phyloP scores from a whole-genome alignment of 2,329 filamentous ascomycete genomes.

The Verticillium zaregamsianum region DNA sequence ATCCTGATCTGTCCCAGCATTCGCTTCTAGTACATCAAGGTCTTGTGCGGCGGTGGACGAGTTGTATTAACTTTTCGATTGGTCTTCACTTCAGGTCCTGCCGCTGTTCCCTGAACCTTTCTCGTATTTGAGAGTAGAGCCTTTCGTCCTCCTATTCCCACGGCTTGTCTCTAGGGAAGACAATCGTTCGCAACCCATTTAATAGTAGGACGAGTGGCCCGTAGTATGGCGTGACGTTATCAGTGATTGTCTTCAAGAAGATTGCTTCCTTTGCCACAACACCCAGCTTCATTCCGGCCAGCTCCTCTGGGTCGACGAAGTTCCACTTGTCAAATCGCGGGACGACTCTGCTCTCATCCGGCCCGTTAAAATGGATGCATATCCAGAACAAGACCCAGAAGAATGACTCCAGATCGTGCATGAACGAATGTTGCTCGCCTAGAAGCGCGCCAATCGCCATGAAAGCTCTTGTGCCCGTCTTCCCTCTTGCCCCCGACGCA shows the following conservation, averaged over 20 bases:
- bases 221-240: constrained; percentile 20
- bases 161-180: constrained; percentile 20
- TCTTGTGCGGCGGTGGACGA: background rate
- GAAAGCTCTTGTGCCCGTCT: constrained; percentile 39
- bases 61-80: background rate
- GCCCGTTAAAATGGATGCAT: constrained; percentile 34
- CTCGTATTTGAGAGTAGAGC: background rate
- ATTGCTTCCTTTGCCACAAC: background rate
- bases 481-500: constrained; percentile 32
- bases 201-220: constrained; percentile 22
- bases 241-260: background rate
- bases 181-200: constrained; percentile 21
- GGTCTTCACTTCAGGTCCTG: background rate
- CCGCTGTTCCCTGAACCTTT: background rate
- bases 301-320: constrained; percentile 2
- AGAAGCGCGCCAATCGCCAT: constrained; percentile 40
- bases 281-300: constrained; percentile 1
- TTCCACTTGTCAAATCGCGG: constrained; percentile 14
- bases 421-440: constrained; percentile 37
- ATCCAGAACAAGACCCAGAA: constrained; percentile 46
- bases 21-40: too few relatives aligned
- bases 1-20: too few relatives aligned
- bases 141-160: constrained; percentile 6
- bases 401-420: constrained; percentile 44
- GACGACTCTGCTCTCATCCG: constrained; percentile 5